Conservation (phyloP, 164 flowering plant genomes). For the Paratinospora sagittata region DNA sequence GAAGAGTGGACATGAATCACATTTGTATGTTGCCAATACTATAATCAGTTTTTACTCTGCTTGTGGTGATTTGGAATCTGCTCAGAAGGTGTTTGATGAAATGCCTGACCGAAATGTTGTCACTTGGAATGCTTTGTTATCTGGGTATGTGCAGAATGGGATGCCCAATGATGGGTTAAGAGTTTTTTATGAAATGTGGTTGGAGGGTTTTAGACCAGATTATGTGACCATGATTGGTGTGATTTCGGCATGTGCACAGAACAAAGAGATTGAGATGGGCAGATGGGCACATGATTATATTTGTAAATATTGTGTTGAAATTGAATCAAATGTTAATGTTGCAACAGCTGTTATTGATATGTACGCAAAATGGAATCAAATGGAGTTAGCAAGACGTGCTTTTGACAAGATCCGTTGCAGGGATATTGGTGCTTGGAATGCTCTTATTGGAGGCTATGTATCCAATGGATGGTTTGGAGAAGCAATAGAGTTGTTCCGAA, state of each 20-base stretch:
- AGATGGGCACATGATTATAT: conserved; percentile 18
- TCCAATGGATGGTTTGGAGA: conserved; percentile 13
- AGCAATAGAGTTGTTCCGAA: conserved; percentile 17
- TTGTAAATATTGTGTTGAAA: conserved; percentile 9
- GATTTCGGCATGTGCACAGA: conserved; percentile 17
- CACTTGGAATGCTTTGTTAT: conserved; percentile 22
- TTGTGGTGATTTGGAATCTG: conserved; percentile 14
- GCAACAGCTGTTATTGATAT: conserved; percentile 20
- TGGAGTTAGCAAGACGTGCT: conserved; percentile 12
- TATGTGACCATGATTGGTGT: conserved; percentile 18
- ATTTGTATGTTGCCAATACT: conserved; percentile 19
- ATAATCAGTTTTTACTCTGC: conserved; percentile 13
- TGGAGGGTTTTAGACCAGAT: conserved; percentile 15
- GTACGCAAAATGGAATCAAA: conserved; percentile 21
- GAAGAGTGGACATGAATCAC: conserved; percentile 14
- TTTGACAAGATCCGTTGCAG: conserved; percentile 7
- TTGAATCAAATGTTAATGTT: conserved; percentile 16
- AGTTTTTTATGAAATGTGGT: conserved; percentile 16
- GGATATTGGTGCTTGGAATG: conserved; percentile 24
- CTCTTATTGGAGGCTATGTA: conserved; percentile 24
- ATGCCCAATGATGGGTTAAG: conserved; percentile 19
- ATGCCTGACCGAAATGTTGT: conserved; percentile 18
- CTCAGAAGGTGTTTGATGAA: conserved; percentile 22
- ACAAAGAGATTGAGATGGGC: conserved; percentile 19
- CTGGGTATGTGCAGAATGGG: conserved; percentile 23